Conservation (phyloP, 331 rosid genomes). For the Quercus phellos region DNA sequence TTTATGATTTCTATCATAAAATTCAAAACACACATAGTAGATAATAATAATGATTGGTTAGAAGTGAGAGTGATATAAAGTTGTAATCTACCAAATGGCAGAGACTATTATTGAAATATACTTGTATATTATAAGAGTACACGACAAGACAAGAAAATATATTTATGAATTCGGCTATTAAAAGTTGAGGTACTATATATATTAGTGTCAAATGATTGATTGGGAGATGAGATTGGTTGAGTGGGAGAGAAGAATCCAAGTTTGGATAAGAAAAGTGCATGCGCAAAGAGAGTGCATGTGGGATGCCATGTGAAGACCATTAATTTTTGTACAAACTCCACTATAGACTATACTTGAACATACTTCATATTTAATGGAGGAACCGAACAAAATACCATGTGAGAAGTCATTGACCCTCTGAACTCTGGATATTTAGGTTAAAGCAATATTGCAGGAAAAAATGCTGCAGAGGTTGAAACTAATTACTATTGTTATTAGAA, state of each 20-base stretch:
- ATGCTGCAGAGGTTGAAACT: slow-evolving; percentile 1
- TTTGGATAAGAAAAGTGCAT: slow-evolving; percentile 27
- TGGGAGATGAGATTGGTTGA: slow-evolving; percentile 30
- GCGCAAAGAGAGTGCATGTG: slow-evolving; percentile 41
- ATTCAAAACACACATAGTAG: background rate
- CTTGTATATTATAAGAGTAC: too few relatives aligned
- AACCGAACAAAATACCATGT: slow-evolving; percentile 52
- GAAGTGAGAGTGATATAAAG: slow-evolving; percentile 12
- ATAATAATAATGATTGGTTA: slow-evolving; percentile 22
- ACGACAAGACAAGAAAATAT: too few relatives aligned
- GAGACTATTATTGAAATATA: too few relatives aligned
- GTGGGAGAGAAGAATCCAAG: slow-evolving; percentile 26
- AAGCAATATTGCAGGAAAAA: slow-evolving; percentile 7
- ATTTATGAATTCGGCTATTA: background rate
- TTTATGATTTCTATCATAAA: too few relatives aligned
- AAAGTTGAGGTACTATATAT: slow-evolving; percentile 6
- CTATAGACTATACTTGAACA: slow-evolving; percentile 32
- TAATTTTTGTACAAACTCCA: slow-evolving; percentile 35
- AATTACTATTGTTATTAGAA: background rate
- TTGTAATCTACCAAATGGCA: slow-evolving; percentile 4
- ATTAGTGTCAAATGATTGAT: slow-evolving; percentile 36
- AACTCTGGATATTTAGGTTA: slow-evolving; percentile 8
- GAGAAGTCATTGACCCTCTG: slow-evolving; percentile 43
- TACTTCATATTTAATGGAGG: slow-evolving; percentile 12
- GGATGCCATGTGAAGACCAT: slow-evolving; percentile 58